Evolutionary conservation across 768 basidiomycete genomes (phyloP), one percentile per base, ranked within the genome.

Genomic region (Leucocoprinus leucothites): DNA sequence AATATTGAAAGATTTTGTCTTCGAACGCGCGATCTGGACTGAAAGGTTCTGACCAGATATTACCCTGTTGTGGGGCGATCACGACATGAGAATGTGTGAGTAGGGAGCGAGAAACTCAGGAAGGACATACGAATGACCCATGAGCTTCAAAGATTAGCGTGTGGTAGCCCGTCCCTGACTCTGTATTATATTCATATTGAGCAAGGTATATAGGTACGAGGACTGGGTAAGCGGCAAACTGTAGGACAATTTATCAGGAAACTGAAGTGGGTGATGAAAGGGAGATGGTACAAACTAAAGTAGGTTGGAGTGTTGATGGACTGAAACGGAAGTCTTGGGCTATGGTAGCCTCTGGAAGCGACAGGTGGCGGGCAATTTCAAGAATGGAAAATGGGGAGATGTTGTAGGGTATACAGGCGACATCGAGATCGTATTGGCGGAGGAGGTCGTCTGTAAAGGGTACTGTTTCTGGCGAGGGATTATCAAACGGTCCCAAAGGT

Each of bases 151-250:
- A 54, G 43, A 55, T 42, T 11, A 58, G 40, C 2, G 56, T 57
- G 42, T 42, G 56, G 7, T 41, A 56, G 1, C 28, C 35, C 19
- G 19, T 49, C 19, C 42, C 53, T 16, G 38, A 21, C 24, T 51
- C 31, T 35, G 28, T 28, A 9, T 51, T 34, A 45, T 58, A 51
- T 54, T 75, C 61, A 61, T 85, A 87, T 59, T 78, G 77, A 18
- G 73, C 75, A 9, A 87, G 68, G 66, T 87, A 88, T 3, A 85
- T 63, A 3, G 86, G 86, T n/a, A 87, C 65, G 19, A 87, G 73
- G 28, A 87, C 69, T 2, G 86, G 86, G 58, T 82, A 84, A 35
- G 79, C 82, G 21, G 84, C 77, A 18, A 80, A 69, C 85, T 85
- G 60, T 52, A 43, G 25, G 11, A 26, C 56, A 13, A 48, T 46